Evolutionary conservation across 2,329 filamentous ascomycete genomes (phyloP), one percentile per base, ranked within the genome.

Genomic region (Whalleya microplaca): DNA sequence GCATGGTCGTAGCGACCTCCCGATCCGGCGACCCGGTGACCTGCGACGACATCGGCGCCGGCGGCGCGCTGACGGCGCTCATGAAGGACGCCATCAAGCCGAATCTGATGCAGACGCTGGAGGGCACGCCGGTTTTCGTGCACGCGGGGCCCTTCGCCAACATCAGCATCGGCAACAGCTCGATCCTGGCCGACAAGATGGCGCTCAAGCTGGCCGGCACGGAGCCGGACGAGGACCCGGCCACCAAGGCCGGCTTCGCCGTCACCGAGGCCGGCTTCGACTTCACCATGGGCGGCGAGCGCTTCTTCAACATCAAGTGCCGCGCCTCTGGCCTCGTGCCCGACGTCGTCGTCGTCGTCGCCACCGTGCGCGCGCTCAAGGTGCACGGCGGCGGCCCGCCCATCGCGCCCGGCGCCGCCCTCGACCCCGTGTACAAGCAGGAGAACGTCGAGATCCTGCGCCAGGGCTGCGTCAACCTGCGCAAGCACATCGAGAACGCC

Each of bases 281-380:
- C 76, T 99, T 99, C 78, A 98, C 95, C 69, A 99, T 99, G 95
- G 95, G 95, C 63, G 95, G 95, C 62, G 95, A 99, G 83, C 90
- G 95, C 50, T 99, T 99, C 84, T 98, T 99, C 86, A 98, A 99
- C 81, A 98, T 99, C 82, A 99, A 99, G 83, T 98, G 95, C 79
- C 90, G 95, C 58, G 90, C 92, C 9, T 97, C 94, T 5, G 94
- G 94, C 21, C 87, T 99, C 45, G 86, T 92, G 2, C 95, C 95
- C 1, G 95, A 99, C 70, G 91, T 92, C 1, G 93, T 96, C 6
- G 92, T 99, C 44, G 88, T 99, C 56, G 95, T 99, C 40, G 94
- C 95, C 21, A 99, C 95, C 2, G 91, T 99, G 45, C 89, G 95
- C 65, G 95, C 95, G 6, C 82, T 99, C 63, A 99, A 99, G 83